Conservation (phyloP, 1,284 basidiomycete species). For the Austropuccinia psidii region DNA sequence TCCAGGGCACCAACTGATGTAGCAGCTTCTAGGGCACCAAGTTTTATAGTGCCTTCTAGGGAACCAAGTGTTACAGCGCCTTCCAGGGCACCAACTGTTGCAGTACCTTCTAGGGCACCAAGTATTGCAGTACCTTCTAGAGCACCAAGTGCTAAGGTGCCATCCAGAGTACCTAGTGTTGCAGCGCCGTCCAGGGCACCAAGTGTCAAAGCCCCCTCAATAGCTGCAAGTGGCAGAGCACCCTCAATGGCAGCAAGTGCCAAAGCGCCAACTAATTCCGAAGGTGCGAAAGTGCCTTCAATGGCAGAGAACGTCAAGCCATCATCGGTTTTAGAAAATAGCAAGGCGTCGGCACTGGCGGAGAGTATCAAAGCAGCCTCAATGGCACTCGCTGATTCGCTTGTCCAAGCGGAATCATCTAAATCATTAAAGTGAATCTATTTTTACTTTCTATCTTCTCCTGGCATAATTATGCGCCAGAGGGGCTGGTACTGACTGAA, state of each 20-base stretch:
- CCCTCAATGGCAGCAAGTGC: background rate
- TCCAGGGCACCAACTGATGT: too few species aligned
- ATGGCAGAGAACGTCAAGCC: background rate
- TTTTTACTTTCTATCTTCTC: too few species aligned
- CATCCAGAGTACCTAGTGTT: background rate
- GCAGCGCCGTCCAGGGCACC: background rate
- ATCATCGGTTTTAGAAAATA: background rate
- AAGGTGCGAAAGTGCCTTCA: background rate
- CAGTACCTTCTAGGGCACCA: conserved; percentile 3
- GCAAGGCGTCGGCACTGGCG: background rate
- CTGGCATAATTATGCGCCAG: too few species aligned
- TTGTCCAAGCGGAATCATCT: too few species aligned
- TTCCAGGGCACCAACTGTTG: too few species aligned
- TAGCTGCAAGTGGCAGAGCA: background rate
- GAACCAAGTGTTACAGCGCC: background rate
- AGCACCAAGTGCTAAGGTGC: background rate
- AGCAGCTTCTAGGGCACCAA: too few species aligned
- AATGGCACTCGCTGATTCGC: background rate
- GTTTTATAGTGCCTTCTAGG: too few species aligned
- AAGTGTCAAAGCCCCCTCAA: background rate
- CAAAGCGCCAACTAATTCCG: background rate
- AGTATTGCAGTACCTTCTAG: background rate
- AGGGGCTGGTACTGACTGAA: too few species aligned
- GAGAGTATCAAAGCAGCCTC: background rate
- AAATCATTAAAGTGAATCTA: too few species aligned